These are phyloP conservation scores for Cinnamomum chago DNA, from an alignment of 164 flowering plant genomes.

Conservation along the genomic window DNA sequence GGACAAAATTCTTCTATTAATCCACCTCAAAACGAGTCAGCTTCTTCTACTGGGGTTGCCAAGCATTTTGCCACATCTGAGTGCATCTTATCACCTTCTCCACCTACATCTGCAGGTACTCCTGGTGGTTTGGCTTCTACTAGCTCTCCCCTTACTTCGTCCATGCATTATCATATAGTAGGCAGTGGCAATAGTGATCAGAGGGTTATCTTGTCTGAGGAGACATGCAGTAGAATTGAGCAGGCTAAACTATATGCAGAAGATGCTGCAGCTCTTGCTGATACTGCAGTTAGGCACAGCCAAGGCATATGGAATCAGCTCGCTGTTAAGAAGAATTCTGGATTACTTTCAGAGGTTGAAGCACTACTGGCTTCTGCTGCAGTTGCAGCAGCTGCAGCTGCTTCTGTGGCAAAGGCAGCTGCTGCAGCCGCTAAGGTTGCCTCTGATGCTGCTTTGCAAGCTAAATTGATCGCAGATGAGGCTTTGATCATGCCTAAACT, in stretches of 20 bases:
- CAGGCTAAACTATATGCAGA: slow-evolving; percentile 78
- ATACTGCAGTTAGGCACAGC: slow-evolving; percentile 62
- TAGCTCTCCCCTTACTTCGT: slow-evolving; percentile 23
- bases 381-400: slow-evolving; percentile 81
- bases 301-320: slow-evolving; percentile 67
- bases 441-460: slow-evolving; percentile 85
- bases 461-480: slow-evolving; percentile 84
- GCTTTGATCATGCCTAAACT: slow-evolving; percentile 32
- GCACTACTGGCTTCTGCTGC: slow-evolving; percentile 73
- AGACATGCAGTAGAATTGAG: slow-evolving; percentile 47
- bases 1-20: slow-evolving; percentile 26
- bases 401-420: slow-evolving; percentile 97
- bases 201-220: slow-evolving; percentile 41
- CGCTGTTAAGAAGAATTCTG: slow-evolving; percentile 50
- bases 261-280: slow-evolving; percentile 69
- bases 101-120: slow-evolving; percentile 17
- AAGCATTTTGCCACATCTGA: slow-evolving; percentile 31
- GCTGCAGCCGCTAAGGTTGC: slow-evolving; percentile 98
- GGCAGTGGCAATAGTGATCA: slow-evolving; percentile 26
- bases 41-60: slow-evolving; percentile 17
- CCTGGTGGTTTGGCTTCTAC: slow-evolving; percentile 19
- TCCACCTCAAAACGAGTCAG: slow-evolving; percentile 33
- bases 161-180: slow-evolving; percentile 24
- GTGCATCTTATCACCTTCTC: slow-evolving; percentile 27
- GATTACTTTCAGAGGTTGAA: slow-evolving; percentile 53